Evolutionary conservation across 345 rosid genomes (phyloP).

Genomic region (Kernera saxatilis): DNA sequence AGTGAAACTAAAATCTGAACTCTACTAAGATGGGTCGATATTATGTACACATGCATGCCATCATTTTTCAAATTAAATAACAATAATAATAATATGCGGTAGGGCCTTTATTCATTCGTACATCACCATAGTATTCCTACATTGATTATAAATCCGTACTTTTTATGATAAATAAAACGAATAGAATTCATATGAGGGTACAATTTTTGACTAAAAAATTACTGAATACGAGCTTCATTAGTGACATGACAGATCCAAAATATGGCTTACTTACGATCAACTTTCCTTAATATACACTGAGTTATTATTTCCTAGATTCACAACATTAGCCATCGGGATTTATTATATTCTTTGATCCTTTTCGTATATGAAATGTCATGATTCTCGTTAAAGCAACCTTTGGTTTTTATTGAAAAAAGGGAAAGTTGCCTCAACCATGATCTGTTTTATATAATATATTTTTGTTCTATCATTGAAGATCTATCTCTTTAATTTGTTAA

Average conservation of each 20-base stretch:
- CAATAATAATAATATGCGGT: constrained; percentile 13
- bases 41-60: constrained; percentile 28
- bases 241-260: not conserved
- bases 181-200: not conserved
- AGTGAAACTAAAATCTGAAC: constrained; percentile 21
- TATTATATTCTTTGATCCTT: not conserved
- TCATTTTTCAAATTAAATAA: not conserved
- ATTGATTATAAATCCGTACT: constrained; percentile 14
- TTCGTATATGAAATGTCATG: constrained; percentile 24
- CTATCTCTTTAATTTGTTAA: constrained; percentile 25
- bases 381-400: constrained; percentile 28
- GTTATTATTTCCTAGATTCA: not conserved
- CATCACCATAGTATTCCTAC: constrained; percentile 20
- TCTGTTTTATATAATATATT: constrained; percentile 26
- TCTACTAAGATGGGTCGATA: constrained; percentile 33
- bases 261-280: not conserved
- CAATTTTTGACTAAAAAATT: not conserved
- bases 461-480: constrained; percentile 29
- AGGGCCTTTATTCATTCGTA: constrained; percentile 30
- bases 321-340: constrained; percentile 5
- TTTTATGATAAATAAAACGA: not conserved
- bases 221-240: not conserved
- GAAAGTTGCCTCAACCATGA: constrained; percentile 33
- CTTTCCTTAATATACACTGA: not conserved
- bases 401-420: constrained; percentile 29